Base-by-base conservation (phyloP, 495 filamentous ascomycete genomes). In the Podospora appendiculata region DNA sequence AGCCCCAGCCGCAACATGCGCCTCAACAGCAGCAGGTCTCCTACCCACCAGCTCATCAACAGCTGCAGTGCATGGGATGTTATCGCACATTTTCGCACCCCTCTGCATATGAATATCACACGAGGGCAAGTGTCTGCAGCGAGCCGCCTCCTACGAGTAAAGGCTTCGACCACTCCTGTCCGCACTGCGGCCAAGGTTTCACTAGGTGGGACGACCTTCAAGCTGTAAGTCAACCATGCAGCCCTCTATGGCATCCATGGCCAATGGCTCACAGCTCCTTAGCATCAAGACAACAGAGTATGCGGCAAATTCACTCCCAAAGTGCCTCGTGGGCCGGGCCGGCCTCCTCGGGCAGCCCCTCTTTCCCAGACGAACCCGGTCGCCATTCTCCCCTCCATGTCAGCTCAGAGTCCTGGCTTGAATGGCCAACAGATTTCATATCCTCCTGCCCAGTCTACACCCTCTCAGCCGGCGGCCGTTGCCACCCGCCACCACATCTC, bases 171-270 rank as follows among this genome's bases (percentile, higher is more conserved):
- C 63, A 62, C 32, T 56, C 60, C 4, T 77, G 74, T 38, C 51
- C 53, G 1, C 44, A 69, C 14, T 77, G 74, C 41, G 74, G 73
- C 16, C 61, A 69, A 19, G 64, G 65, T 0, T 76, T 74, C 35
- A 62, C 54, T 8, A 66, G 52, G 3, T 54, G 51, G 1, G 58
- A 59, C 8, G 68, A 69, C 1, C 54, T 66, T 8, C 57, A 70
- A 54, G 60, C 61, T 42, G 70, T 70, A 60, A 60, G 69, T 59
- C 14, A 10, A 14, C 5, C 43, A 19, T 14, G 45, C 45, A 10
- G 8, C 12, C 8, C 38, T 40, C n/a, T 14, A 3, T 35, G n/a
- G 17, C n/a, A 7, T 52, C 59, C 6, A 55, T 59, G 45, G 13
- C 45, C 48, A 25, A 51, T 32, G 13, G 16, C 9, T 25, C 25